A percentile compares a stretch with the other conserved stretches of the same genome.
Evolutionary conservation across 495 filamentous ascomycete genomes (phyloP).

Genomic region (Talaromyces nanjingensis): DNA sequence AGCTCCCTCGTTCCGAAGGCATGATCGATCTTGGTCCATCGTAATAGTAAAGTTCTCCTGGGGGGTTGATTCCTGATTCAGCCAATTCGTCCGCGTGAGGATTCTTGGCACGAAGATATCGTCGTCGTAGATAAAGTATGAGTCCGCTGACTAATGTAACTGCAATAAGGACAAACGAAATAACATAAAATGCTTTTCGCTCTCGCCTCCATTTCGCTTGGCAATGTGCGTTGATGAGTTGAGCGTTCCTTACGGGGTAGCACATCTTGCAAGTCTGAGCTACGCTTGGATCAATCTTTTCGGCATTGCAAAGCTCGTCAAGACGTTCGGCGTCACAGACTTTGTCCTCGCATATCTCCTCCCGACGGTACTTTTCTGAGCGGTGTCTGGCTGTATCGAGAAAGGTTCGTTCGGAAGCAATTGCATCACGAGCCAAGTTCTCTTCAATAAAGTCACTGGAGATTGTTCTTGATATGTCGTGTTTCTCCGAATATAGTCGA

Average conservation of each 20-base stretch:
- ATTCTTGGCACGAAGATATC: not conserved
- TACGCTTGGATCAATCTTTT: not conserved
- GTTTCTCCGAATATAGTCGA: not conserved
- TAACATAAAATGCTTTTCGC: slow-evolving; percentile 6
- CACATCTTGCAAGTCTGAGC: slow-evolving; percentile 11
- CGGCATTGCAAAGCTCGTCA: not conserved
- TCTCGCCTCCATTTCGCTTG: slow-evolving; percentile 8
- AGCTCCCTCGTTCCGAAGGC: not conserved
- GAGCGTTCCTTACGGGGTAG: slow-evolving; percentile 1
- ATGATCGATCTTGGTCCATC: slow-evolving; percentile 1
- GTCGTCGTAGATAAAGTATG: slow-evolving; percentile 4
- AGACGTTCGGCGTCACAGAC: not conserved
- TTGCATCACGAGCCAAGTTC: not conserved
- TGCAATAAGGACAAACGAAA: slow-evolving; percentile 5
- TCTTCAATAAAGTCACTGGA: not conserved
- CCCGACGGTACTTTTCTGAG: not conserved
- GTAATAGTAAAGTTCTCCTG: slow-evolving; percentile 8
- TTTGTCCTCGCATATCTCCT: slow-evolving; percentile 6
- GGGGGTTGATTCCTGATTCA: not conserved
- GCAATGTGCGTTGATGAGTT: slow-evolving; percentile 8
- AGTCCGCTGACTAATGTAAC: slow-evolving; percentile 1
- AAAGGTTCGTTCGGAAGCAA: not conserved
- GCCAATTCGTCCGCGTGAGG: not conserved
- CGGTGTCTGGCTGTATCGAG: not conserved
- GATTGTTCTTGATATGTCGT: not conserved